A percentile compares a stretch with the other conserved stretches of the same genome.
phyloP scores from a whole-genome alignment of 805 yeast genomes.

The Ogataea populi-albae region DNA sequence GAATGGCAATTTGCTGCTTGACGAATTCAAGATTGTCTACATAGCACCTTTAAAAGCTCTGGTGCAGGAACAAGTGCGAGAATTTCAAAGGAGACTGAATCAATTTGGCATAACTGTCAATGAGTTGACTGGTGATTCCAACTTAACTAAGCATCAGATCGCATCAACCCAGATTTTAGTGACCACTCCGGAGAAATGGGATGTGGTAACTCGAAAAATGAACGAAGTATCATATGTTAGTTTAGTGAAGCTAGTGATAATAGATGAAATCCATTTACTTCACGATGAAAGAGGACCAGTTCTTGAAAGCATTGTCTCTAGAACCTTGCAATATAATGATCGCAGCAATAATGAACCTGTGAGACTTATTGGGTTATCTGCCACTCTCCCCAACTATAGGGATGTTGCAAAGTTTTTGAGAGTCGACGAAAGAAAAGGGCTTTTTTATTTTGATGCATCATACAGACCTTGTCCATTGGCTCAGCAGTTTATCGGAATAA shows the following conservation, averaged over 20 bases:
- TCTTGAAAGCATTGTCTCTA: conserved; percentile 78
- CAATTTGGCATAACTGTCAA: conserved; percentile 69
- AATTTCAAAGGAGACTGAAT: conserved; percentile 66
- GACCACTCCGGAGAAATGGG: conserved; percentile 98
- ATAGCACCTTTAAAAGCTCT: conserved; percentile 93
- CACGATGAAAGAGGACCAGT: conserved; percentile 98
- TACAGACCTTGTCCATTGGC: conserved; percentile 91
- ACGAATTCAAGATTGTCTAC: conserved; percentile 73
- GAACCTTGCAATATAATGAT: conserved; percentile 54
- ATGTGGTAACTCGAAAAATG: conserved; percentile 83
- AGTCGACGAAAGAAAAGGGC: conserved; percentile 56
- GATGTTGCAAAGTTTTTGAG: conserved; percentile 83
- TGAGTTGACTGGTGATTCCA: conserved; percentile 89
- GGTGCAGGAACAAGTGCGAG: conserved; percentile 92
- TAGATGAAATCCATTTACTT: conserved; percentile 89
- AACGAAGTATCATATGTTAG: conserved; percentile 63
- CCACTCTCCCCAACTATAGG: conserved; percentile 83
- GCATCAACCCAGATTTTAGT: conserved; percentile 77
- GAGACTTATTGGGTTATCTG: conserved; percentile 83
- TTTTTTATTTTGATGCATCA: conserved; percentile 79
- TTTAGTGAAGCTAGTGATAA: conserved; percentile 66
- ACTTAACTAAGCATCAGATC: conserved; percentile 71
- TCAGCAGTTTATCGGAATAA: conserved; percentile 85
- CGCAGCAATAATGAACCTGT: conserved; percentile 42
- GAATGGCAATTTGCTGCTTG: conserved; percentile 49